Evolutionary conservation across 768 basidiomycete genomes (phyloP), one percentile per base, ranked within the genome.

Genomic region (Galerina sulciceps): DNA sequence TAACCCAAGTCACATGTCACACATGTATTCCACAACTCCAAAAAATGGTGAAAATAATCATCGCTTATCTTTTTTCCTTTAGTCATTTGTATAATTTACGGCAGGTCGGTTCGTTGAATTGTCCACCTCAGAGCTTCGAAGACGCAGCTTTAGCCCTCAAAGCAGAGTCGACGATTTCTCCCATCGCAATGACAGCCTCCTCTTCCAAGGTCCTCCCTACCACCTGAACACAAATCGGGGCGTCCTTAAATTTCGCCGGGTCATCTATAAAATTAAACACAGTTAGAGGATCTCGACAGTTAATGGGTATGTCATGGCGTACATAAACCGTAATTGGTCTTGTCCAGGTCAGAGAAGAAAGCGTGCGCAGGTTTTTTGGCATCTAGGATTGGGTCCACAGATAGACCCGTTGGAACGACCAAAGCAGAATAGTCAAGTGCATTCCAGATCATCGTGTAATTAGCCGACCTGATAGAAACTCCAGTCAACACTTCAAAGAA

Each of bases 191-290:
- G 2, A 90, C 82, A 0, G 85, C 90, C 64, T 93, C 91, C 64
- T 93, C 91, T 65, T 92, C 91, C 57, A 85, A 74, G 5, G 86
- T 88, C 43, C 86, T 78, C 2, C 87, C 89, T 9, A 91, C 77
- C 8, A 92, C 67, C 69, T 93, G 91, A 31, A 93, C 68, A 6
- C 77, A 73, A 15, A 92, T 75, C 0, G 91, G 90, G 0, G 85
- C 86, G 55, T 84, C 80, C 55, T 69, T 71, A 69, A 82, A 90
- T 0, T 68, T 75, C 17, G 76, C 73, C 0, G 89, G 87, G 18
- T 86, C 74, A 64, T 90, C 90, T 89, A 55, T 48, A 40, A 58
- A 55, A 20, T 9, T 5, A 2, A 1, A 40, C 37, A 11, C 41
- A 34, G 17, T 49, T 22, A 46, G 44, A 11, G n/a, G 20, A 38